Percentiles rank a stretch among this genome's conserved stretches.
phyloP scores from a whole-genome alignment of 257 asterid species.

The Solanum sejunctum region DNA sequence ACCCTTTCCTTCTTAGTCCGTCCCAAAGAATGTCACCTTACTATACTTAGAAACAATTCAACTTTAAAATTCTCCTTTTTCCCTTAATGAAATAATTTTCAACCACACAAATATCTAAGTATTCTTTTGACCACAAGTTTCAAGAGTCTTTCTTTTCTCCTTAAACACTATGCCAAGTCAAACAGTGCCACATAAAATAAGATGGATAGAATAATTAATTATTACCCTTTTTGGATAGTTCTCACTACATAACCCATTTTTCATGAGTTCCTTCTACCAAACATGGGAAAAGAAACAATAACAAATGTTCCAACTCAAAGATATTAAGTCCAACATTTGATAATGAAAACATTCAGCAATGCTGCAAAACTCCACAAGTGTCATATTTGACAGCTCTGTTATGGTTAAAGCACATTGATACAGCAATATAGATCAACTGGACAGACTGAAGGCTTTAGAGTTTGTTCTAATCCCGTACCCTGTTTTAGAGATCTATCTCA shows the following conservation, averaged over 20 bases:
- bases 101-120: no score
- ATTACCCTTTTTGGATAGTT: background rate
- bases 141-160: no score
- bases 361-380: background rate
- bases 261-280: background rate
- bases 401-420: background rate
- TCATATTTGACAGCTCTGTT: background rate
- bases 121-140: no score
- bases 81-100: no score
- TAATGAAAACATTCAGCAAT: background rate
- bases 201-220: background rate
- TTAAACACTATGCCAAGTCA: no score
- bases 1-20: no score
- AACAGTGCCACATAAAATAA: no score
- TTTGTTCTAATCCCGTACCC: background rate
- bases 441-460: background rate
- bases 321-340: background rate
- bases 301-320: background rate
- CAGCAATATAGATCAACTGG: background rate
- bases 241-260: background rate
- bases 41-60: no score
- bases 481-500: background rate
- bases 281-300: background rate
- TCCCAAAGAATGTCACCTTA: no score
- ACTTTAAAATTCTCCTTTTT: no score